Evolutionary conservation across 78 protist species (phyloP).

Genomic region (Thecamonas trahens): DNA sequence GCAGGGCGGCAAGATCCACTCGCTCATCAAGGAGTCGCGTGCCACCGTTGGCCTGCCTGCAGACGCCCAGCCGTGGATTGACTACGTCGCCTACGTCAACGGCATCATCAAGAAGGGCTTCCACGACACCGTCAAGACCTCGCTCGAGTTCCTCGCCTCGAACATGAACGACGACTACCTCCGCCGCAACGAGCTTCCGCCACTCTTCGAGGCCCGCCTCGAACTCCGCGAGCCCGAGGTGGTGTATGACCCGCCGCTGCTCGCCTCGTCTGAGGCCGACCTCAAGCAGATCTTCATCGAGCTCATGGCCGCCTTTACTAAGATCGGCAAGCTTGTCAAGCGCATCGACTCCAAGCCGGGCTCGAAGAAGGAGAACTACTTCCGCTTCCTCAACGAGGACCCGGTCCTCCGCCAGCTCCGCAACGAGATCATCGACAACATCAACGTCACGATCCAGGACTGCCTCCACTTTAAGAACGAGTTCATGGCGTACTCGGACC

Average conservation of each 20-base stretch:
- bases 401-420: background rate
- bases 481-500: background rate
- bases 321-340: background rate
- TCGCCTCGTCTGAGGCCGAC: too few relatives aligned
- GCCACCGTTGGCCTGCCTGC: background rate
- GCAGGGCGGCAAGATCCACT: constrained; percentile 28
- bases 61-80: constrained; percentile 29
- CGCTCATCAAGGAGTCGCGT: constrained; percentile 1
- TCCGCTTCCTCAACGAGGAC: background rate
- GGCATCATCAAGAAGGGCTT: constrained; percentile 24
- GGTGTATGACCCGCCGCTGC: too few relatives aligned
- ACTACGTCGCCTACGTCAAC: constrained; percentile 50
- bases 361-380: background rate
- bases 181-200: background rate
- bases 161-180: constrained; percentile 24
- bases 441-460: constrained; percentile 50
- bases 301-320: background rate
- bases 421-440: constrained; percentile 1
- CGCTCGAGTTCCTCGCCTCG: constrained; percentile 20
- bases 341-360: background rate
- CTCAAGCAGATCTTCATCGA: background rate
- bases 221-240: too few relatives aligned
- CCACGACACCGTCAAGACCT: background rate
- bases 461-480: constrained; percentile 30
- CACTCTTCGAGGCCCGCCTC: constrained; percentile 18